Conservation (phyloP, 345 rosid species). For the Cardamine resedifolia region DNA sequence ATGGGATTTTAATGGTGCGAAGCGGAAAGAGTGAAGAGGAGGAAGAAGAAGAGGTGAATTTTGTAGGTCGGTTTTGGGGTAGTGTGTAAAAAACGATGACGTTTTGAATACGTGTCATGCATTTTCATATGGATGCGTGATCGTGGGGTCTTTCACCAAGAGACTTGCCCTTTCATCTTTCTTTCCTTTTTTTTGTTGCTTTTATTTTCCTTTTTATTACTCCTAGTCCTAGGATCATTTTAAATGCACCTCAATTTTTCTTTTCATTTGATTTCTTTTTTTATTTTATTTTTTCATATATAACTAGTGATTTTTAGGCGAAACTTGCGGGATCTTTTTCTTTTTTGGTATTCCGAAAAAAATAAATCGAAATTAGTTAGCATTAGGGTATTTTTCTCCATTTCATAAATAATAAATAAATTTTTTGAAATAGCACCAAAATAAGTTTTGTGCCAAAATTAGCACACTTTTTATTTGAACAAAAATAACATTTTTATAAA, state of each 20-base stretch:
- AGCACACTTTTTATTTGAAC: no score
- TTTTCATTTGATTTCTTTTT: background rate
- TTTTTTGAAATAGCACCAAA: no score
- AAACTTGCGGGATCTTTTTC: background rate
- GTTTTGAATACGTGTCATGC: conserved; percentile 38
- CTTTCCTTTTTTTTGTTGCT: background rate
- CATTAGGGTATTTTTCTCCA: no score
- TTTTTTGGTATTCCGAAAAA: no score
- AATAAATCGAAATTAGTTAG: background rate
- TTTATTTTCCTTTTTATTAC: no score
- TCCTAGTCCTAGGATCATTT: no score
- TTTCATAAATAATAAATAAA: no score
- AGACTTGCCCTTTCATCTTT: conserved; percentile 36
- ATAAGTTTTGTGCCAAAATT: no score
- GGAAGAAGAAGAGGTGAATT: background rate
- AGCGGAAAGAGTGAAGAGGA: background rate
- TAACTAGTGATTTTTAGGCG: background rate
- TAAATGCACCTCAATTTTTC: background rate
- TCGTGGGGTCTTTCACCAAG: conserved; percentile 31
- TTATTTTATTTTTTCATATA: no score
- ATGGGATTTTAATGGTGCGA: background rate
- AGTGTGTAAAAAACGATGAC: conserved; percentile 24
- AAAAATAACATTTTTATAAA: no score
- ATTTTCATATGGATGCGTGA: conserved; percentile 30
- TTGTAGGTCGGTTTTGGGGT: conserved; percentile 34